Evolutionary conservation across 257 asterid species (phyloP).

Genomic region (Prunella vulgaris): DNA sequence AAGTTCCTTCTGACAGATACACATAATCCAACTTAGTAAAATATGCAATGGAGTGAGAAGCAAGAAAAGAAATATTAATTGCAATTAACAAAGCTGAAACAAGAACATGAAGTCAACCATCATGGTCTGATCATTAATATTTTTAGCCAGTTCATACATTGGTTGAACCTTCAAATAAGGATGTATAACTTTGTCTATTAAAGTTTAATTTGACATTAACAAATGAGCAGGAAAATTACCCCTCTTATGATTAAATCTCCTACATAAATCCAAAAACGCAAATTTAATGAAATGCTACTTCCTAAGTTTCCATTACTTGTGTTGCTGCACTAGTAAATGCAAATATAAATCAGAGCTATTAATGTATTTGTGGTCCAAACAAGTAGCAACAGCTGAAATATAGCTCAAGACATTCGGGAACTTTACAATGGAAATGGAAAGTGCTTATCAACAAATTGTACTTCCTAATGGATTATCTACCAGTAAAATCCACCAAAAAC

Average conservation of each 20-base stretch:
- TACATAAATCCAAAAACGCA: not conserved
- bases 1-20: not conserved
- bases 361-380: not conserved
- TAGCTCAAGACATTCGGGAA: not conserved
- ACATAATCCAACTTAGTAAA: not conserved
- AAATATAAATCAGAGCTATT: not conserved
- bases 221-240: not conserved
- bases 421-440: not conserved
- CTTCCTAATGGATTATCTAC: not conserved
- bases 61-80: not conserved
- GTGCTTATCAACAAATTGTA: not conserved
- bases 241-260: not conserved
- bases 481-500: conserved; percentile 9
- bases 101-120: not conserved
- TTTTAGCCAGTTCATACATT: not conserved
- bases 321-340: not conserved
- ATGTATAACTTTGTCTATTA: not conserved
- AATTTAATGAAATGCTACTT: not conserved
- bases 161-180: not conserved
- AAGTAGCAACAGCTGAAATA: not conserved
- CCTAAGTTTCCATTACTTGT: not conserved
- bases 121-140: not conserved
- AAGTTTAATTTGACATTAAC: not conserved
- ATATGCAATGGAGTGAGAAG: not conserved
- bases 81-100: conserved; percentile 2